Evolutionary conservation across 1,284 basidiomycete genomes (phyloP), one percentile per base, ranked within the genome.

Genomic region (Cutaneotrichosporon mucoides): DNA sequence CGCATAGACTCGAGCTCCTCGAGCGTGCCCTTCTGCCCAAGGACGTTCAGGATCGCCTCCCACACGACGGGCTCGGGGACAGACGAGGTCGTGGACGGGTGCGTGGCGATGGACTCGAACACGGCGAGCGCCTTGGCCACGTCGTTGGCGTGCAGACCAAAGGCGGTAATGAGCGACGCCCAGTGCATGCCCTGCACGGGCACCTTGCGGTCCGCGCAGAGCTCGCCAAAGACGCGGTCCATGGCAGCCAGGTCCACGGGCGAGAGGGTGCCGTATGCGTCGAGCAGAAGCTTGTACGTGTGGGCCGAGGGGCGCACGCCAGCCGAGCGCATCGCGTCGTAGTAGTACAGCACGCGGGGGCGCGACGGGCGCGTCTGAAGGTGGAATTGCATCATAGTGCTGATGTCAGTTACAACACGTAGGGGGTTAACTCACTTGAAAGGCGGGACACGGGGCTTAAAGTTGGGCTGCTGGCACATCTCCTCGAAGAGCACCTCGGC

Each of bases 351-450:
- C 12, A 88, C 88, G 46, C 85, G 83, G 37, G 84, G 84, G 53
- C 93, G 86, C 68, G 92, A 87, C 2, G 92, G 93, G 70, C 89
- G 89, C 34, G 89, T 95, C 63, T 89, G 86, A 50, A 90, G 88
- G 79, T 92, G 96, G 73, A 95, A 84, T 78, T 99, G 96, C 84
- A 99, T 97, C 94, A 99, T 97, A 42, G 90, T 97, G 80, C 46
- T 48, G 46, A 13, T 34, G 46, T 48, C 34, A 48, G 46, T 97
- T 99, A 82, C 86, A 92, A n/a, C 72, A 8, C 4, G 69, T 75
- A 70, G 59, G 76, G 38, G 24, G 24, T 24, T 24, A 24, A 36
- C 46, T 48, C 46, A 48, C 46, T 84, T 84, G 80, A 80, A 84
- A 5, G 95, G 95, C 33, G 96, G 95, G 1, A 96, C 87, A 7